Conservation (phyloP, 306 rosid genomes). For the Senna tora region DNA sequence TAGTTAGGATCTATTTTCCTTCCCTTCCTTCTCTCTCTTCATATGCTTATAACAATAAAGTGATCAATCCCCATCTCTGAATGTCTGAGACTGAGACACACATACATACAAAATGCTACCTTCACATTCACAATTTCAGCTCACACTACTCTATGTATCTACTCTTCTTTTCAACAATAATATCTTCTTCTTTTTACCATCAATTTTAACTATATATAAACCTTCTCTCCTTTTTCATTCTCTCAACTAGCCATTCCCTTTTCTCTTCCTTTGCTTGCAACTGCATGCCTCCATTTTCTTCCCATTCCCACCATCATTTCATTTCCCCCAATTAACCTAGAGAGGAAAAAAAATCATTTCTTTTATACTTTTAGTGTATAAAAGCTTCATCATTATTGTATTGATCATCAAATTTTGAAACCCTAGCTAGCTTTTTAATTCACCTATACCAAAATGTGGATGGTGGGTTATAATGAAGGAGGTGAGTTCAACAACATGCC, state of each 20-base stretch:
- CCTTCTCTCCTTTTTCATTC: slow-evolving; percentile 35
- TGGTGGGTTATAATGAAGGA: slow-evolving; percentile 73
- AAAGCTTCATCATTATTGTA: slow-evolving; percentile 18
- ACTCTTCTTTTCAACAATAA: slow-evolving; percentile 35
- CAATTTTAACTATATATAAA: slow-evolving; percentile 43
- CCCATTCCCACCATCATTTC: slow-evolving; percentile 31
- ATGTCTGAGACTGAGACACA: slow-evolving; percentile 47
- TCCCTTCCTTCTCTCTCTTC: slow-evolving; percentile 21
- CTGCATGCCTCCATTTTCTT: slow-evolving; percentile 46
- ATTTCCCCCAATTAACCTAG: slow-evolving; percentile 34
- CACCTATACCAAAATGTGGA: slow-evolving; percentile 61
- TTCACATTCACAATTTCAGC: slow-evolving; percentile 40
- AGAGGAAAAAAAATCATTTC: no score
- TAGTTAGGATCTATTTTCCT: no score
- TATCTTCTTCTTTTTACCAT: slow-evolving; percentile 38
- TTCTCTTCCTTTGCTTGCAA: no score
- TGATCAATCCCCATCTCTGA: slow-evolving; percentile 72
- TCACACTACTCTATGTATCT: slow-evolving; percentile 42
- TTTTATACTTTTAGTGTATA: no score
- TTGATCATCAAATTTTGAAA: slow-evolving; percentile 4
- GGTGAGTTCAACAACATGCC: slow-evolving; percentile 53
- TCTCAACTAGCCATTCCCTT: slow-evolving; percentile 37
- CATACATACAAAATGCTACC: background rate
- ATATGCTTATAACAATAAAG: slow-evolving; percentile 33
- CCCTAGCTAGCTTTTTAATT: slow-evolving; percentile 19